A percentile compares a stretch with the other conserved stretches of the same genome.
phyloP scores from a whole-genome alignment of 768 basidiomycete genomes.

The Pleurotus eryngii region DNA sequence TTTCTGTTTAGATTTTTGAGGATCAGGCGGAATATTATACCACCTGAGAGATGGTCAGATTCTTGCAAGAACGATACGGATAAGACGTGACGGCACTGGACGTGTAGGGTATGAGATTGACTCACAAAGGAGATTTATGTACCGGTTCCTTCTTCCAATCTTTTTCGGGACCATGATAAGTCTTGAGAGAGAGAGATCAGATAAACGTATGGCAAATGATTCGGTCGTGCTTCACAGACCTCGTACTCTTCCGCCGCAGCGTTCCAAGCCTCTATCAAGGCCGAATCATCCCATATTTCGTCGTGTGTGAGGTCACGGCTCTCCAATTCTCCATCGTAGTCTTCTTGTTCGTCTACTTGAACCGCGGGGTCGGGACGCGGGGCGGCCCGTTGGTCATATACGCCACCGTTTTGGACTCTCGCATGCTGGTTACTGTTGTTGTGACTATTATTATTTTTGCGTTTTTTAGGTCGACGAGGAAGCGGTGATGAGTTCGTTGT shows the following conservation, averaged over 20 bases:
- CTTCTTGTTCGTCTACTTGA: slow-evolving; percentile 19
- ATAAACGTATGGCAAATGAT: not conserved
- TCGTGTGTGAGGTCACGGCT: slow-evolving; percentile 64
- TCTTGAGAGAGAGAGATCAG: slow-evolving; percentile 28
- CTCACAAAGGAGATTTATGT: slow-evolving; percentile 73
- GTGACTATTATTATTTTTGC: slow-evolving; percentile 41
- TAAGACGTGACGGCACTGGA: not conserved
- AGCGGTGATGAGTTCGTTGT: slow-evolving; percentile 11
- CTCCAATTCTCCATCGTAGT: slow-evolving; percentile 44
- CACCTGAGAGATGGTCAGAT: slow-evolving; percentile 43
- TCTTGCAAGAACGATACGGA: not conserved
- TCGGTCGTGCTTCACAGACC: slow-evolving; percentile 28
- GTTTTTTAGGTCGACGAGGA: slow-evolving; percentile 51
- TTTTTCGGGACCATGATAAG: slow-evolving; percentile 64
- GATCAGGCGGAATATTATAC: slow-evolving; percentile 64
- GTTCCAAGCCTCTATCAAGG: slow-evolving; percentile 80
- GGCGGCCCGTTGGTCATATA: slow-evolving; percentile 20
- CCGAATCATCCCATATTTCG: slow-evolving; percentile 87
- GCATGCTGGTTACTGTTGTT: slow-evolving; percentile 22
- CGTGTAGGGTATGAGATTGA: slow-evolving; percentile 12
- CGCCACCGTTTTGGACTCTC: slow-evolving; percentile 31
- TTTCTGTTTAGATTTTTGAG: slow-evolving; percentile 17
- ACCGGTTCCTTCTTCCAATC: slow-evolving; percentile 70
- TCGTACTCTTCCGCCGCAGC: slow-evolving; percentile 81
- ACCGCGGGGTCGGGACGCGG: slow-evolving; percentile 18